A percentile compares a stretch with the other conserved stretches of the same genome.
phyloP scores from a whole-genome alignment of 805 yeast genomes.

The Cyberlindnera americana region DNA sequence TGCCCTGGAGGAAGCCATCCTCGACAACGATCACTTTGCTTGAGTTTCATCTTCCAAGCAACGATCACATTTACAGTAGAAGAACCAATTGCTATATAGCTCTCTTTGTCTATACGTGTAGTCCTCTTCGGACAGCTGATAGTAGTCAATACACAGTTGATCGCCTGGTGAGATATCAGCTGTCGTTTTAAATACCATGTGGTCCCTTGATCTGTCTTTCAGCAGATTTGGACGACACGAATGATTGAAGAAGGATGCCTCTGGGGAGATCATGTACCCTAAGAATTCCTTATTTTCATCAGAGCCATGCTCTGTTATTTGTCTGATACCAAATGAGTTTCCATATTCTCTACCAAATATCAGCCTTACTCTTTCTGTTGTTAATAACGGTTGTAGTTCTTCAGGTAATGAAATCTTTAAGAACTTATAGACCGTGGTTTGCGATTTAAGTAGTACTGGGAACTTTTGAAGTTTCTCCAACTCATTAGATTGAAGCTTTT shows the following conservation, averaged over 20 bases:
- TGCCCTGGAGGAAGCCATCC: constrained; percentile 39
- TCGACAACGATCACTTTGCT: constrained; percentile 32
- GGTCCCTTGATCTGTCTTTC: constrained; percentile 39
- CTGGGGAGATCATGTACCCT: constrained; percentile 59
- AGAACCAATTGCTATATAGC: constrained; percentile 55
- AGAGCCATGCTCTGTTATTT: constrained; percentile 33
- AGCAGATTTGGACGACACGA: constrained; percentile 56
- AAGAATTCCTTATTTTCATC: constrained; percentile 49
- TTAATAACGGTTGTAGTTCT: constrained; percentile 33
- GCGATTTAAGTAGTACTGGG: constrained; percentile 47
- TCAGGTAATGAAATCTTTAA: constrained; percentile 38
- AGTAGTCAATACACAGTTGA: constrained; percentile 60
- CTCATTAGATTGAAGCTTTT: constrained; percentile 50
- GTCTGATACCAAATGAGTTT: constrained; percentile 71
- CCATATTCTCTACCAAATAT: constrained; percentile 59
- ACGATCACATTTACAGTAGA: constrained; percentile 48
- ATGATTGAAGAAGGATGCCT: constrained; percentile 66
- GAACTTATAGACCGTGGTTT: constrained; percentile 45
- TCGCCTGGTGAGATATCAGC: constrained; percentile 39
- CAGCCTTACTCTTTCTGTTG: constrained; percentile 38
- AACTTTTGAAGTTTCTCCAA: constrained; percentile 39
- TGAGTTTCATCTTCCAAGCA: constrained; percentile 32
- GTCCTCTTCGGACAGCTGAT: constrained; percentile 42
- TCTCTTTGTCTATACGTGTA: constrained; percentile 39
- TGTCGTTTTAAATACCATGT: constrained; percentile 41